Conservation (phyloP, 352 stramenopile genomes). For the Stramenopiles sp. region DNA sequence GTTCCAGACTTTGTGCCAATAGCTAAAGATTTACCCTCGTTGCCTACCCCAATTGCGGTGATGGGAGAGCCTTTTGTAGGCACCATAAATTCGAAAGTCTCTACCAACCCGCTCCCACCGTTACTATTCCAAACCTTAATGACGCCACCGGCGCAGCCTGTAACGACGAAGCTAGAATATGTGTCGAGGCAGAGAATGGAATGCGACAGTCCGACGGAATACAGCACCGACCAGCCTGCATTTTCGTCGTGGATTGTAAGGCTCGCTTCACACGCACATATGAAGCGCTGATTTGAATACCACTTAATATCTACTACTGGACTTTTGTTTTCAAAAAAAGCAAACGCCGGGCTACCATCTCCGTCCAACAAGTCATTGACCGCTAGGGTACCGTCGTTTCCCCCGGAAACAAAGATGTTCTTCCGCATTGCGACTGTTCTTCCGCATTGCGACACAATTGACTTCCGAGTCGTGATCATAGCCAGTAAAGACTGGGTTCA, state of each 20-base stretch:
- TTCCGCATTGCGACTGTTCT: background rate
- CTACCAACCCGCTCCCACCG: background rate
- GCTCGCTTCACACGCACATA: background rate
- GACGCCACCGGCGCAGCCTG: background rate
- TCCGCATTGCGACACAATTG: background rate
- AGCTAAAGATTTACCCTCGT: background rate
- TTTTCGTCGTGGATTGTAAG: background rate
- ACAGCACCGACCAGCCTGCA: background rate
- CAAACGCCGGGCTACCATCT: background rate
- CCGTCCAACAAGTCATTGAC: background rate
- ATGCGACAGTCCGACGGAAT: background rate
- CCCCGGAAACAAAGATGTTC: background rate
- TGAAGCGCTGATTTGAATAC: background rate
- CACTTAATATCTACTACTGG: background rate
- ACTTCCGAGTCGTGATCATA: conserved; percentile 5
- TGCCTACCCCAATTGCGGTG: background rate
- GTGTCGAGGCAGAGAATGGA: background rate
- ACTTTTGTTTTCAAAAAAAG: background rate
- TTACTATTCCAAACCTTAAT: background rate
- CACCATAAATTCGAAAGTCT: background rate
- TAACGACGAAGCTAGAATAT: background rate
- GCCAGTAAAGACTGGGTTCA: background rate
- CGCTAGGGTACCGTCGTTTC: background rate
- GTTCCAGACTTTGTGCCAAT: background rate
- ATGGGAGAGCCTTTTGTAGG: background rate